Percentiles rank a stretch among this genome's conserved stretches.
These are phyloP conservation scores for Naganishia vaughanmartiniae DNA, from an alignment of 768 basidiomycete genomes.

Conservation along the genomic window DNA sequence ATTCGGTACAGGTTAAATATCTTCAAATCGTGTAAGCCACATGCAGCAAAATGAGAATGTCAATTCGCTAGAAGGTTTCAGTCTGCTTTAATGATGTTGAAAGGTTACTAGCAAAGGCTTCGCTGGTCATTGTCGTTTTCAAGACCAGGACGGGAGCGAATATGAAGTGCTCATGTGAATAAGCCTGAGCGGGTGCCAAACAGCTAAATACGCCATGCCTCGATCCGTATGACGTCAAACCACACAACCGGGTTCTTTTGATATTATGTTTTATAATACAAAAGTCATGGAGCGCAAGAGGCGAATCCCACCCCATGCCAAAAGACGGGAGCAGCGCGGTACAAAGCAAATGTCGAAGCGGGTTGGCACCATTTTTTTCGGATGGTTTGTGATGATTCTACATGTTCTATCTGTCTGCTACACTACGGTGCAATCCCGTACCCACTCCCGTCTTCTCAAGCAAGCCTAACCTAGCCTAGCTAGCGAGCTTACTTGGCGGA, in stretches of 20 bases:
- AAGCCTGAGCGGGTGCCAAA: no score
- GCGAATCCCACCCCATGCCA: conserved; percentile 1
- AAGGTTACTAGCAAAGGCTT: no score
- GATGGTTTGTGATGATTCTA: conserved; percentile 9
- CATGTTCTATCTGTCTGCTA: conserved; percentile 27
- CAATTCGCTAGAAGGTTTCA: no score
- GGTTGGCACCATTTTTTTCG: conserved; percentile 8
- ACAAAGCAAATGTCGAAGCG: conserved; percentile 22
- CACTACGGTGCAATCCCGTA: conserved; percentile 4
- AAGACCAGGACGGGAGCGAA: no score
- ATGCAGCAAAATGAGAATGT: no score
- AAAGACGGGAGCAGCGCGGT: conserved; percentile 6
- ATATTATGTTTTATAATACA: conserved; percentile 28
- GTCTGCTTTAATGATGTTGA: no score
- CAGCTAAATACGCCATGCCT: no score
- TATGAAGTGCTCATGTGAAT: no score
- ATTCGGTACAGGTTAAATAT: no score
- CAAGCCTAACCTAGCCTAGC: neutral
- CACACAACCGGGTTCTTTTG: neutral
- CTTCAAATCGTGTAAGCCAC: no score
- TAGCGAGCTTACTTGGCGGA: conserved; percentile 46
- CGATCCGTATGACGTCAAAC: no score
- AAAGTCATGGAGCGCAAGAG: conserved; percentile 26
- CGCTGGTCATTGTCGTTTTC: no score
- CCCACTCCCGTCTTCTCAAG: neutral